A percentile compares a stretch with the other conserved stretches of the same genome.
phyloP scores from a whole-genome alignment of 1,284 basidiomycete species.

The Spongispora temasekensis region DNA sequence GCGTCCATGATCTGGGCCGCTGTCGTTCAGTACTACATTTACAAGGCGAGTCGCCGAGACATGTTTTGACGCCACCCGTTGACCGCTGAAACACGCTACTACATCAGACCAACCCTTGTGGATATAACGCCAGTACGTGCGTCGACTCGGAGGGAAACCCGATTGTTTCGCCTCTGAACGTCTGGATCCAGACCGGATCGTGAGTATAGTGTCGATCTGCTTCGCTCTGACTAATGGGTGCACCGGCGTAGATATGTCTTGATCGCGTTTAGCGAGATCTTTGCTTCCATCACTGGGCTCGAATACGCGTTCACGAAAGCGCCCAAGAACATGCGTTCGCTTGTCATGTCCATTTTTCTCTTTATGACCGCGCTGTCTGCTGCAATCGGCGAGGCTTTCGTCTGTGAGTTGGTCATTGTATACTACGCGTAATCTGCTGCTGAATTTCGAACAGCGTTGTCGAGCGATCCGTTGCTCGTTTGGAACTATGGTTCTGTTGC shows the following conservation, averaged over 20 bases:
- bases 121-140: constrained; percentile 55
- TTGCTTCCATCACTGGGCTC: constrained; percentile 83
- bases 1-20: constrained; percentile 64
- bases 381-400: constrained; percentile 71
- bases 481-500: constrained; percentile 56
- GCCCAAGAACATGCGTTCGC: constrained; percentile 78
- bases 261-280: constrained; percentile 75
- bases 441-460: constrained; percentile 40
- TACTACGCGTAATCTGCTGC: neutral
- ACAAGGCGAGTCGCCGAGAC: constrained; percentile 46
- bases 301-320: constrained; percentile 93
- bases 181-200: constrained; percentile 76
- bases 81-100: constrained; percentile 11
- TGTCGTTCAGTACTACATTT: constrained; percentile 77
- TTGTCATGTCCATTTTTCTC: constrained; percentile 74
- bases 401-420: constrained; percentile 42
- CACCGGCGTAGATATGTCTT: constrained; percentile 51
- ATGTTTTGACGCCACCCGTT: neutral
- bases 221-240: too few relatives aligned
- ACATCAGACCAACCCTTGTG: constrained; percentile 64
- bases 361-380: constrained; percentile 67
- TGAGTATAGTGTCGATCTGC: constrained; percentile 21
- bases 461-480: constrained; percentile 52
- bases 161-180: constrained; percentile 60
- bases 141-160: constrained; percentile 43